Evolutionary conservation across 2,329 filamentous ascomycete genomes (phyloP), one percentile per base, ranked within the genome.

Genomic region (Sporothrix phasma): DNA sequence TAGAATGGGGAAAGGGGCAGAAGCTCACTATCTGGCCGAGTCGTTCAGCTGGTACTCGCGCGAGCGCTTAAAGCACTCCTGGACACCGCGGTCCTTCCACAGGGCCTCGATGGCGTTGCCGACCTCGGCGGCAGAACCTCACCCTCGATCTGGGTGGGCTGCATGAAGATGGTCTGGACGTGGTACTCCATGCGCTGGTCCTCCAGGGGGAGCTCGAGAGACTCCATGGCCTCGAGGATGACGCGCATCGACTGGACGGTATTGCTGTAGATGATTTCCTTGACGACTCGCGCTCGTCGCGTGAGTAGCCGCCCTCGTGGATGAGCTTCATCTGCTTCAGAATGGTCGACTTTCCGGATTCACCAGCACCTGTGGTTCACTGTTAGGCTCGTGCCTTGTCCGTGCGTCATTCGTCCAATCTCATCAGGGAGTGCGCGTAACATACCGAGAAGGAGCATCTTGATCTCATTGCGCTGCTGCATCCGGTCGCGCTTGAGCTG

Each of bases 311-410:
- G 69, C 94, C 94, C 82, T 99, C 94, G 77, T 99, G 91, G 73
- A 99, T 99, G 73, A 99, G 89, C 84, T 97, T 99, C 91, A 96
- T 96, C 82, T 96, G 91, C 80, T 96, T 96, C 71, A 96, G 81
- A 71, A 96, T 95, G 37, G 91, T 96, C 64, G 91, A 95, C 79
- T 96, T 96, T 77, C 91, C 91, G 70, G 91, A 95, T 86, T 99
- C 94, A 88, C 94, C 93, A 79, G 94, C 94, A 83, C 91, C 91
- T 95, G 72, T 67, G 65, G 60, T 43, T 19, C 17, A 49, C 26
- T 43, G 69, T 24, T 13, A 47, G 31, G 8, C 5, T 5, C 34
- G n/a, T n/a, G n/a, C 31, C 0, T 24, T 15, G 34, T 34, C 31
- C 34, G 5, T 11, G 17, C 41, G 17, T 24, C 51, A 6, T 24